Base-by-base conservation (phyloP, 208 protist genomes). In the Borovskyia barvae region DNA sequence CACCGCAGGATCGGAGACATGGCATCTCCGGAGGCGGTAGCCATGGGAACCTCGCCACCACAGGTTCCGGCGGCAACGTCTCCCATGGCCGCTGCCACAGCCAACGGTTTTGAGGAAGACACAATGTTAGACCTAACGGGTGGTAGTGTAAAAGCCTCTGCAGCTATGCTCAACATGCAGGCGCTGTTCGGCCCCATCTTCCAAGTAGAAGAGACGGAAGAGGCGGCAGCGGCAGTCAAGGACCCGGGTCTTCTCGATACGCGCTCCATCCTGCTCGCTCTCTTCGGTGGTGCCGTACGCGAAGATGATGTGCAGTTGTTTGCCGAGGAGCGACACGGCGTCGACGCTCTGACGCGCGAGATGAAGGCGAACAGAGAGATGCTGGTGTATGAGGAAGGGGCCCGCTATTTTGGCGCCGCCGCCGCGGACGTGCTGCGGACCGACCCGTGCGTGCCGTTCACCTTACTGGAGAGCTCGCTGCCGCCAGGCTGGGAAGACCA, bases 141-240 rank as follows among this genome's bases (percentile, higher is more conserved):
- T 5, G 63, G 36, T 12, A 41, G 32, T 39, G 24, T 35, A 20
- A 19, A 2, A 29, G 6, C 24, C 8, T 32, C 45, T 0, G 22
- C 45, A 12, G 1, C 49, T 6, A 43, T 22, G 6, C 49, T 80
- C 3, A 63, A 73, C 0, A 69, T 90, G 54, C 43, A 78, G 42
- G 66, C 78, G 30, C 56, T 91, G 11, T 91, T 91, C 57, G 84
- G 84, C 19, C 65, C 75, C n/a, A 60, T 77, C 46, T 87, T 91
- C 46, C 66, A 69, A 11, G 57, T 75, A 19, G 55, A 71, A 17
- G 48, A 70, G 26, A 24, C 30, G n/a, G 56, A 66, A 20, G 26
- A 12, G 1, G 14, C 24, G 24, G 53, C 61, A 7, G 50, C 64
- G 1, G n/a, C n/a, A n/a, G n/a, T n/a, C n/a, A 57, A 71, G 22